A percentile compares a stretch with the other conserved stretches of the same genome.
These are phyloP conservation scores for Phytophthora brassicae DNA, from an alignment of 352 stramenopile species.

Conservation along the genomic window DNA sequence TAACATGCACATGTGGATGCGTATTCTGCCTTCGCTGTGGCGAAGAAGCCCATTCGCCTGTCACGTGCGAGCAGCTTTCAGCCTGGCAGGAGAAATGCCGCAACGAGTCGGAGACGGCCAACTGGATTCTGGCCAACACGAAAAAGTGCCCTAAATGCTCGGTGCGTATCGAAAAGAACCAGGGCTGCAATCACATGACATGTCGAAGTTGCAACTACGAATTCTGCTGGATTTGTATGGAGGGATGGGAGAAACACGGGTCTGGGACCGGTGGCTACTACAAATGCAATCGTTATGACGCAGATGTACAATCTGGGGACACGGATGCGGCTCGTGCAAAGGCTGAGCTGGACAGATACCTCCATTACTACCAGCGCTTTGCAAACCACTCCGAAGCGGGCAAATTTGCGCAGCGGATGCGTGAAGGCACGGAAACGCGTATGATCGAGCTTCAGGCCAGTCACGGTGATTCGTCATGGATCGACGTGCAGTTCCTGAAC, in stretches of 20 bases:
- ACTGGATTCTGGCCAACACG: constrained; percentile 99
- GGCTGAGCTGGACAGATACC: constrained; percentile 97
- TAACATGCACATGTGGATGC: constrained; percentile 84
- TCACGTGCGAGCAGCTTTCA: constrained; percentile 91
- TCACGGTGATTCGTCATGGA: constrained; percentile 91
- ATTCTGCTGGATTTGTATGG: constrained; percentile 99
- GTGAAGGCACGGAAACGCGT: constrained; percentile 93
- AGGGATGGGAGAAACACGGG: constrained; percentile 95
- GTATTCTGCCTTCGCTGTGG: constrained; percentile 94
- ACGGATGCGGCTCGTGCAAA: constrained; percentile 93
- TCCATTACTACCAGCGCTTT: constrained; percentile 99
- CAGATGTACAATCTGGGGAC: constrained; percentile 47
- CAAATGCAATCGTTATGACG: constrained; percentile 99
- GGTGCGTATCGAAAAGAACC: constrained; percentile 99
- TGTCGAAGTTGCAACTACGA: constrained; percentile 93
- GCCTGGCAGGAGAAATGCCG: constrained; percentile 97
- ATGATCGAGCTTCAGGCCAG: constrained; percentile 97
- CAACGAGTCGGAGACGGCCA: constrained; percentile 98
- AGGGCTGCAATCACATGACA: constrained; percentile 99
- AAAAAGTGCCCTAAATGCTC: constrained; percentile 99
- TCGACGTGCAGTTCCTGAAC: constrained; percentile 99
- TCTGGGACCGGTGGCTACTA: constrained; percentile 98
- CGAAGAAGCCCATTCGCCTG: constrained; percentile 95
- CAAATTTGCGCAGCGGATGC: constrained; percentile 96
- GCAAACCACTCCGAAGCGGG: constrained; percentile 96